Percentiles rank a stretch among this genome's conserved stretches.
Evolutionary conservation across 768 basidiomycete genomes (phyloP).

Genomic region (Mrakia frigida): DNA sequence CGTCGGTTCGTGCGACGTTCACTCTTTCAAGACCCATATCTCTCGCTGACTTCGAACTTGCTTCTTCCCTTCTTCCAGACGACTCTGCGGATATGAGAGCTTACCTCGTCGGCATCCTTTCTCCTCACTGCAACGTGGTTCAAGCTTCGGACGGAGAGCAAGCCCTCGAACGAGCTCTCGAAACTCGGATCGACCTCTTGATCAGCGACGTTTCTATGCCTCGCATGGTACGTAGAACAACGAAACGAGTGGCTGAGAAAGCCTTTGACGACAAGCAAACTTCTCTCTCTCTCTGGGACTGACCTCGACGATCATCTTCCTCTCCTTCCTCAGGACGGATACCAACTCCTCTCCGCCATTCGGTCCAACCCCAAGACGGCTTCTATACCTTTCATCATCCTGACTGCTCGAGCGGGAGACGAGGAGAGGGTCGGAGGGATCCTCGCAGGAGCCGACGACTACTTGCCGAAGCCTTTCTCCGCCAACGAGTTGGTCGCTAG

Average conservation of each 20-base stretch:
- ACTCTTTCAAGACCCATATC: too few relatives aligned
- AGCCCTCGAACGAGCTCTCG: not conserved
- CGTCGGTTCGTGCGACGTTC: not conserved
- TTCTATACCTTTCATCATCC: conserved; percentile 8
- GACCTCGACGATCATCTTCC: not conserved
- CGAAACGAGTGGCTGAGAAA: too few relatives aligned
- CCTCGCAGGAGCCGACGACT: conserved; percentile 12
- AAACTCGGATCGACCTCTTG: not conserved
- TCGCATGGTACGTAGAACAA: not conserved
- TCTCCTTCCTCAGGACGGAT: not conserved
- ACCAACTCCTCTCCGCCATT: conserved; percentile 5
- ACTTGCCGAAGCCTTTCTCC: conserved; percentile 16
- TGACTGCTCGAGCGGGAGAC: conserved; percentile 4
- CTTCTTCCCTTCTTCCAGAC: not conserved
- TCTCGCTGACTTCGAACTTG: too few relatives aligned
- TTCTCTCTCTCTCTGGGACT: not conserved
- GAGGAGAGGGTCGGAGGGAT: conserved; percentile 10
- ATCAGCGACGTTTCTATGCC: not conserved
- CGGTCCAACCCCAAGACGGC: not conserved
- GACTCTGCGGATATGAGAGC: conserved; percentile 9
- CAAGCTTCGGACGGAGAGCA: conserved; percentile 10
- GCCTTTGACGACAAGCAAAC: too few relatives aligned
- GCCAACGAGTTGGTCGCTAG: conserved; percentile 13
- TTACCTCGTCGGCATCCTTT: conserved; percentile 1
- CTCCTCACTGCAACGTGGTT: conserved; percentile 2